Percentiles rank a stretch among this genome's conserved stretches.
Conservation (phyloP, 2,329 filamentous ascomycete species). For the Ciborinia camelliae region DNA sequence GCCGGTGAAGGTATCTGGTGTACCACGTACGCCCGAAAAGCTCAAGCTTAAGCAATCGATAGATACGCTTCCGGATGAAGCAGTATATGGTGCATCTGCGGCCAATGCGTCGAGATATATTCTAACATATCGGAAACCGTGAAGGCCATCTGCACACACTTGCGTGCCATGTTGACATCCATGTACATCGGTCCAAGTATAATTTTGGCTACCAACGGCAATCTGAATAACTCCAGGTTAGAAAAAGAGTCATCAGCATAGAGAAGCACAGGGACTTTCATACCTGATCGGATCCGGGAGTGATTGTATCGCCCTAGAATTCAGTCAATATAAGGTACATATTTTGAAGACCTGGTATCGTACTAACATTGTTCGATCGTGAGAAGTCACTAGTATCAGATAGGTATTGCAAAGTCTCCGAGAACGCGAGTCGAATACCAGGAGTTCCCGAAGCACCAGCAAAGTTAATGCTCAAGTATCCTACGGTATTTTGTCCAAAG, state of each 20-base stretch:
- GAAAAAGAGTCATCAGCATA: background rate
- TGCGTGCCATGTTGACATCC: conserved; percentile 44
- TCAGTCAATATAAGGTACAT: conserved; percentile 14
- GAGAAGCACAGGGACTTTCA: background rate
- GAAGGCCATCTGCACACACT: conserved; percentile 51
- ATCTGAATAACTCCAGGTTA: conserved; percentile 37
- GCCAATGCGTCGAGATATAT: conserved; percentile 46
- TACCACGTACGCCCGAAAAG: conserved; percentile 47
- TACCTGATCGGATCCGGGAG: conserved; percentile 48
- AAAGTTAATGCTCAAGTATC: conserved; percentile 45
- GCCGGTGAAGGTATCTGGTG: conserved; percentile 48
- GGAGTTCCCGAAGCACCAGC: conserved; percentile 37
- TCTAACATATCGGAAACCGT: conserved; percentile 52
- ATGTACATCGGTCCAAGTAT: conserved; percentile 45
- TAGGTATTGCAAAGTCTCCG: conserved; percentile 47
- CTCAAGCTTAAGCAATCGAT: conserved; percentile 45
- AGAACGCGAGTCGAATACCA: conserved; percentile 48
- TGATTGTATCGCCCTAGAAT: conserved; percentile 40
- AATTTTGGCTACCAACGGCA: conserved; percentile 43
- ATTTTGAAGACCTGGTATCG: background rate
- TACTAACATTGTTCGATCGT: conserved; percentile 45
- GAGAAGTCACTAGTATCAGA: conserved; percentile 47
- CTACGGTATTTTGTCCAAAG: conserved; percentile 49
- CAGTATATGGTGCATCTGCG: conserved; percentile 45
- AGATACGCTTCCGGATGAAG: conserved; percentile 42